Base-by-base conservation (phyloP, 306 rosid species). In the Prunus mira region DNA sequence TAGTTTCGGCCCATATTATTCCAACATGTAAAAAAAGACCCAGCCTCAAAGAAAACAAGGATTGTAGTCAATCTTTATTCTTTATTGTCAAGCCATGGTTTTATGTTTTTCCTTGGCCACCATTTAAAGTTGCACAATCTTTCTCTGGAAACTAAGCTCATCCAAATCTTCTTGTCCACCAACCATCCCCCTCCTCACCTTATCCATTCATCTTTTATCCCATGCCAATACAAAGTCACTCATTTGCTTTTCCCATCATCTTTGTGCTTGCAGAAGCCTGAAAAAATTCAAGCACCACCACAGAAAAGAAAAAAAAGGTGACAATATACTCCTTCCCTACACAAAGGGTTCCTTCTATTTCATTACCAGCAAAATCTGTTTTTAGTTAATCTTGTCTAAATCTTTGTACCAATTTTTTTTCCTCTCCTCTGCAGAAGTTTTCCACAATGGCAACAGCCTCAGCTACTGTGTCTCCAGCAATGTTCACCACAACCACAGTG, bases 401-500 rank as follows among this genome's bases (percentile, higher is more conserved):
- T 19, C 70, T 61, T 70, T 47, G 49, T 13, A 19, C 9, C 8
- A 34, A 1, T 32, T 46, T 69, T 27, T 9, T 58, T 6, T 45
- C 5, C n/a, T 60, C 25, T 49, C 19, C 12, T 57, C 73, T 76
- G 71, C 88, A 84, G 85, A 82, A 38, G 61, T 28, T 47, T 54
- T 32, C 18, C n/a, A 72, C 71, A 61, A 92, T 88, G 91, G 88
- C 91, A 20, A 78, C 84, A 65, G 86, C 91, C 69, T 81, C 90
- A 12, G 88, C 89, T n/a, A 66, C 93, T 67, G 50, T 81, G 57
- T 81, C 86, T 46, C 82, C 90, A 49, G 71, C 91, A 77, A 81
- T 89, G 75, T 78, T 88, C 72, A 76, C 74, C 62, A 76, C 86
- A 71, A 83, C 87, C 46, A 71, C 72, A 25, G 30, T 77, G 38